A percentile compares a stretch with the other conserved stretches of the same genome.
Evolutionary conservation across 768 basidiomycete genomes (phyloP).

Genomic region (Russula vinacea): DNA sequence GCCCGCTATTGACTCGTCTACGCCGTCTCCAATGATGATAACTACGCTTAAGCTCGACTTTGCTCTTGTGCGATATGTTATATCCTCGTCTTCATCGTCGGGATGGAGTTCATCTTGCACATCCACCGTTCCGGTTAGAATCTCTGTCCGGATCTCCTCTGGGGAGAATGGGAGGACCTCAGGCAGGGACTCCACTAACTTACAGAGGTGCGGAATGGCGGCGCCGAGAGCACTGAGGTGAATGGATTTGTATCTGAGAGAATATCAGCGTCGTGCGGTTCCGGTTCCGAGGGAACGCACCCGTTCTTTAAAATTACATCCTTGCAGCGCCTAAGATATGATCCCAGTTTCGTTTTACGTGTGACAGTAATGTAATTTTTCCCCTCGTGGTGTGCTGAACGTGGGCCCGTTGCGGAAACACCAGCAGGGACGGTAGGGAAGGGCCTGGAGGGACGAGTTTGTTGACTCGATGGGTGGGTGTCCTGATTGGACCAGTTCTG

Average conservation of each 20-base stretch:
- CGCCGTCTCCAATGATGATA: conserved; percentile 62
- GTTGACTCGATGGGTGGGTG: conserved; percentile 42
- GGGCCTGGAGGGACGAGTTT: conserved; percentile 72
- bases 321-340: conserved; percentile 77
- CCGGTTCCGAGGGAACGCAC: conserved; percentile 39
- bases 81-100: conserved; percentile 69
- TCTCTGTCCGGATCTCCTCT: conserved; percentile 59
- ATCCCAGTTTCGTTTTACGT: conserved; percentile 67
- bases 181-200: conserved; percentile 67
- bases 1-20: conserved; percentile 40
- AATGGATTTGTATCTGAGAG: conserved; percentile 62
- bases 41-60: conserved; percentile 65
- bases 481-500: conserved; percentile 6
- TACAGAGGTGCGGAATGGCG: conserved; percentile 77
- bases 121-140: conserved; percentile 66
- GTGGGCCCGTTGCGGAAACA: conserved; percentile 78
- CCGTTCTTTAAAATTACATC: conserved; percentile 68
- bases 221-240: conserved; percentile 84
- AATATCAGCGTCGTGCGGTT: conserved; percentile 2
- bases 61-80: conserved; percentile 55
- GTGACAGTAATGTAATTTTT: conserved; percentile 79
- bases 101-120: conserved; percentile 79
- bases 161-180: conserved; percentile 62
- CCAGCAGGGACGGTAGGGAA: conserved; percentile 72
- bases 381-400: conserved; percentile 73